A percentile compares a stretch with the other conserved stretches of the same genome.
These are phyloP conservation scores for Yamadazyma sp. DNA, from an alignment of 1,139 yeast genomes.

Conservation along the genomic window DNA sequence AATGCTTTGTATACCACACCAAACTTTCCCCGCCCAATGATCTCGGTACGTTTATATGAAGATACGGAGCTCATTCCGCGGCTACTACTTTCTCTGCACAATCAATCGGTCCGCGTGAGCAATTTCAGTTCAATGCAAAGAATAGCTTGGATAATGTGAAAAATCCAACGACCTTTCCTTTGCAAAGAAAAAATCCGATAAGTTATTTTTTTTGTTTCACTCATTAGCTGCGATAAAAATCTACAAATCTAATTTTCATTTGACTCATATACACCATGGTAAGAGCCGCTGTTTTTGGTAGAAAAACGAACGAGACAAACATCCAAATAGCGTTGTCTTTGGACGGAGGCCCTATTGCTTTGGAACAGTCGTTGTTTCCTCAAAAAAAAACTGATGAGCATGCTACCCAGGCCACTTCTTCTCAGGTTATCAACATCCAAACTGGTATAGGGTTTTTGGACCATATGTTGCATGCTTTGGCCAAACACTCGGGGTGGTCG, in stretches of 20 bases:
- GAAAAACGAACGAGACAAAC: conserved; percentile 91
- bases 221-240: not conserved
- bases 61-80: conserved; percentile 11
- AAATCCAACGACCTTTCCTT: not conserved
- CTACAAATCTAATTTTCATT: conserved; percentile 9
- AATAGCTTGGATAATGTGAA: not conserved
- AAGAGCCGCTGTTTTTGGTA: conserved; percentile 51
- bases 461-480: conserved; percentile 96
- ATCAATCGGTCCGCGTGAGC: not conserved
- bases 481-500: conserved; percentile 97
- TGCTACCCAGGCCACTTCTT: conserved; percentile 59
- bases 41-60: conserved; percentile 58
- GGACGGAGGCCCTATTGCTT: conserved; percentile 74
- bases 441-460: conserved; percentile 95
- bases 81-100: too few species aligned
- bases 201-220: not conserved
- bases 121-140: not conserved
- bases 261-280: conserved; percentile 5
- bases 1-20: conserved; percentile 89
- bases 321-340: conserved; percentile 82
- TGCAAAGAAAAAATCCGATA: not conserved
- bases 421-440: conserved; percentile 76
- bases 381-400: conserved; percentile 39
- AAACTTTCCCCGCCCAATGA: conserved; percentile 93
- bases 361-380: conserved; percentile 56